Evolutionary conservation across 352 stramenopile species (phyloP), one percentile per base, ranked within the genome.

Genomic region (Pythium chondricola): DNA sequence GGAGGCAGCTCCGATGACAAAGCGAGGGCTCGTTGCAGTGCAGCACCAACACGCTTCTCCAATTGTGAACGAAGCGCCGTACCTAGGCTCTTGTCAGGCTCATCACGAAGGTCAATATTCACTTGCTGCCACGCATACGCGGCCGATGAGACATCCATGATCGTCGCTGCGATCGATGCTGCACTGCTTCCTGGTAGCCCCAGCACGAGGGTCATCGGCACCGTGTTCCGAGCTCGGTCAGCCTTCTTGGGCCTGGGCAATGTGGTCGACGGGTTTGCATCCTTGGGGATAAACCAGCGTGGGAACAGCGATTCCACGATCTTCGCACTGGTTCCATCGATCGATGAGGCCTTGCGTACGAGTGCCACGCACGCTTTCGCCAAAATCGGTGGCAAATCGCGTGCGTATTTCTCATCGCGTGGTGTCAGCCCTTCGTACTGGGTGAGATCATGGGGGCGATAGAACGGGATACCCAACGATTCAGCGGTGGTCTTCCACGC

Each of bases 151-250:
- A 91, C 64, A 14, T 71, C 61, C 48, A 68, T 77, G 36, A 88
- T 45, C 2, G 57, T 71, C 10, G 59, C 8, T 1, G 66, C 52
- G 41, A 88, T 73, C 9, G 35, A 36, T 4, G 46, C 18, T 0
- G 57, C 65, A 3, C 67, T 65, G 56, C 79, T 91, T 35, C 79
- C 76, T n/a, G 79, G 79, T 11, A 91, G 67, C 0, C 79, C 79
- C 6, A 91, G 5, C 36, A 85, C 61, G 10, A 82, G 43, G 1
- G 76, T 86, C 46, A 91, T 47, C 1, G 79, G 72, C 2, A 88
- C 48, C 14, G 59, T 61, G 1, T 72, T 42, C 48, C 67, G 74
- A 16, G 30, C 57, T 7, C 55, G 18, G 21, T 74, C 58, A 1
- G 52, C 27, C 22, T 56, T 72, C 21, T 33, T 39, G 8, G 63